Base-by-base conservation (phyloP, 257 asterid genomes). In the Anisodus acutangulus region DNA sequence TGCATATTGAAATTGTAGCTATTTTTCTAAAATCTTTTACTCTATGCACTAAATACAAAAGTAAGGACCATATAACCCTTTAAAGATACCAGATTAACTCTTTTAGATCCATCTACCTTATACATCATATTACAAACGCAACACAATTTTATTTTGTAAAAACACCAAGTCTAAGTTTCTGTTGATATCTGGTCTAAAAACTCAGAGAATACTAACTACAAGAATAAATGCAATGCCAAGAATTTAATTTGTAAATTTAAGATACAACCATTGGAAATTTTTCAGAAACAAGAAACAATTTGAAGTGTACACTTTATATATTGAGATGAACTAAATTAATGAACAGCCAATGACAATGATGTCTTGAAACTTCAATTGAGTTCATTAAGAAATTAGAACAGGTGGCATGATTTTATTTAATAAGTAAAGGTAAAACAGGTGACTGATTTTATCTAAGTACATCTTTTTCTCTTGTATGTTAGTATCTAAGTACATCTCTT, bases 201-300 rank as follows among this genome's bases (percentile, higher is more conserved):
- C 11, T 49, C 6, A 49, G 3, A 12, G 45, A 74, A 22, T 12
- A 7, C 19, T 11, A 51, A 74, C 60, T 74, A 74, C 11, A 74
- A 74, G n/a, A 74, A 74, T 49, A 55, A 74, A 62, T 49, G 62
- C 49, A 49, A 74, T 22, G 9, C 81, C 19, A 5, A 74, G 13
- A 39, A 68, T 68, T 60, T 60, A 10, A 8, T n/a, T 62, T 19
- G 37, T 19, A 62, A 60, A n/a, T 60, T 19, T 60, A 8, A 62
- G 35, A 60, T 3, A 60, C 35, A 62, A n/a, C 31, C 68, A 62
- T 3, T 19, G 8, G 12, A 8, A 7, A 60, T 8, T n/a, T 62
- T 19, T 5, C 68, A 7, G 19, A 37, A 62, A 62, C 37, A 62
- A 22, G 13, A 62, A 62, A 62, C 3, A n/a, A 19, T 4, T 62